These are phyloP conservation scores for Emergomyces orientalis DNA, from an alignment of 2,329 filamentous ascomycete species.

Conservation along the genomic window DNA sequence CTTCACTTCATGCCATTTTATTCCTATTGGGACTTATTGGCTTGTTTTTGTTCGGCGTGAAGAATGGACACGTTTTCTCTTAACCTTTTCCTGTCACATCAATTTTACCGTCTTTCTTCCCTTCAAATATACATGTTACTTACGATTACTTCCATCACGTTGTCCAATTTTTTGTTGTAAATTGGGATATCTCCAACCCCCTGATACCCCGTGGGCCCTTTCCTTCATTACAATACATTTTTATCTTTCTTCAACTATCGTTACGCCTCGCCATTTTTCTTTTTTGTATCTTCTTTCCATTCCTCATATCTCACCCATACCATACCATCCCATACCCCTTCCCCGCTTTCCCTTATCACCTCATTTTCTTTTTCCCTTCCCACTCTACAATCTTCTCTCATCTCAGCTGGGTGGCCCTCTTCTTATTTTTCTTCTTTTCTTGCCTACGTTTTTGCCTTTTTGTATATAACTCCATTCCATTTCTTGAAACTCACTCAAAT, in stretches of 20 bases:
- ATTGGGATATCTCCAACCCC: neutral
- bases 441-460: constrained; percentile 5
- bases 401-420: neutral
- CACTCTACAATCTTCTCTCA: constrained; percentile 16
- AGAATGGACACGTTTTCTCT: too few species aligned
- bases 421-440: constrained; percentile 9
- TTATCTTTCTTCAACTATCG: too few species aligned
- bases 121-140: too few species aligned
- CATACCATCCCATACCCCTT: neutral
- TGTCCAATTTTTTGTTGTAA: neutral
- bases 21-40: too few species aligned
- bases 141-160: too few species aligned
- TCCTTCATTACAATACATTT: neutral
- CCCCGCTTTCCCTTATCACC: constrained; percentile 5
- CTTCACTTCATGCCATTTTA: too few species aligned
- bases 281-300: constrained; percentile 5
- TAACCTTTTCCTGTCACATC: too few species aligned
- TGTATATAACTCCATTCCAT: constrained; percentile 12
- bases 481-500: too few species aligned
- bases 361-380: constrained; percentile 8
- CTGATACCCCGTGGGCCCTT: neutral
- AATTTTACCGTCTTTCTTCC: too few species aligned
- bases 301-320: neutral
- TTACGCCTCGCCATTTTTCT: constrained; percentile 10
- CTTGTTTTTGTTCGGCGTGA: too few species aligned